These are phyloP conservation scores for Ustilago shanxiensis DNA, from an alignment of 1,284 basidiomycete genomes.

Conservation along the genomic window DNA sequence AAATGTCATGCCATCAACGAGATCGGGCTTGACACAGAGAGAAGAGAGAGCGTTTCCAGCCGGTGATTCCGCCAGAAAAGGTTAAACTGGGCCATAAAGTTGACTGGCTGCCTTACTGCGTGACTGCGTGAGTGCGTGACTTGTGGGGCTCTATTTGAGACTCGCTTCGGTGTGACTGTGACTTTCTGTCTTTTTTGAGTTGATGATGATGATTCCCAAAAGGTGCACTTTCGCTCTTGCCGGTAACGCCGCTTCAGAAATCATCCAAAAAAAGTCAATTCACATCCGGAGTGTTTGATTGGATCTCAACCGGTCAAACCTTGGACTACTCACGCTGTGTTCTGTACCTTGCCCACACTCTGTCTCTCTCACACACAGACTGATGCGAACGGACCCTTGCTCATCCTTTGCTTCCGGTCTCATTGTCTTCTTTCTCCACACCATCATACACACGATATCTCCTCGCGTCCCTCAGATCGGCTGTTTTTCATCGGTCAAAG, in stretches of 20 bases:
- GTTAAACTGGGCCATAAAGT: too few relatives aligned
- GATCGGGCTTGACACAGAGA: not conserved
- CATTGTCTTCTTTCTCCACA: not conserved
- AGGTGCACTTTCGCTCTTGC: not conserved
- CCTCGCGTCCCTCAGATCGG: not conserved
- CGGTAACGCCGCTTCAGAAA: not conserved
- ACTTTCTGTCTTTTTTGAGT: not conserved
- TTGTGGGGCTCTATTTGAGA: too few relatives aligned
- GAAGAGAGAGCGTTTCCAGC: not conserved
- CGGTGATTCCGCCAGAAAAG: slow-evolving; percentile 1
- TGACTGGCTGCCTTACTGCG: not conserved
- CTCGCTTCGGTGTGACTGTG: not conserved
- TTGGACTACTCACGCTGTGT: too few relatives aligned
- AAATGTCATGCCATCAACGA: not conserved
- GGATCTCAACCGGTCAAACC: slow-evolving; percentile 8
- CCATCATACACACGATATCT: not conserved
- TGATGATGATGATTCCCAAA: not conserved
- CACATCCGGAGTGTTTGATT: slow-evolving; percentile 15
- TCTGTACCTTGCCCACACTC: not conserved
- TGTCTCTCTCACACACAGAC: not conserved
- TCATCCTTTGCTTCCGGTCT: not conserved
- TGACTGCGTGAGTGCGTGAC: not conserved
- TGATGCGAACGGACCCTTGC: slow-evolving; percentile 16
- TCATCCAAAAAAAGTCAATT: not conserved
- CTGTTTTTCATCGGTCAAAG: not conserved